phyloP scores from a whole-genome alignment of 2,329 filamentous ascomycete species.

The Colletotrichum agaves region DNA sequence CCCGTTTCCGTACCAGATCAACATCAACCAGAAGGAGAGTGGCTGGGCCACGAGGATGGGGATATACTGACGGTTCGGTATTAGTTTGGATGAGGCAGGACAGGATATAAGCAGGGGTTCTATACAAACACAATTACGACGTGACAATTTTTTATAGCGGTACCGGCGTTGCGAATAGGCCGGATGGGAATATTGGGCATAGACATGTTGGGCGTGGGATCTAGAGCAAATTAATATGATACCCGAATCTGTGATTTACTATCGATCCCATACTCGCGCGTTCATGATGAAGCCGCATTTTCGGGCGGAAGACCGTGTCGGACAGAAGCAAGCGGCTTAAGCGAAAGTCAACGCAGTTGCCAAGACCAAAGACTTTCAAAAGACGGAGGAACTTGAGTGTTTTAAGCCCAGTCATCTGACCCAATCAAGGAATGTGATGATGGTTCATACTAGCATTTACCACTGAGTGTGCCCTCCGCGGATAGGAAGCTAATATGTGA shows the following conservation, averaged over 20 bases:
- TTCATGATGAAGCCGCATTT: neutral
- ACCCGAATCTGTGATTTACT: constrained; percentile 25
- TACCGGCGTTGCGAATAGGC: constrained; percentile 9
- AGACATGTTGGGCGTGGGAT: constrained; percentile 12
- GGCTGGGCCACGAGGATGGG: constrained; percentile 84
- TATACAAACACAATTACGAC: too few species aligned
- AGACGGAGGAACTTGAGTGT: neutral
- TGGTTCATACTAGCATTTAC: constrained; percentile 30
- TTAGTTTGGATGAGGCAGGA: too few species aligned
- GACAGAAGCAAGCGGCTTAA: too few species aligned
- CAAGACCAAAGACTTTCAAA: too few species aligned
- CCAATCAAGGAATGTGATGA: neutral
- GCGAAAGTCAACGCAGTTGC: neutral
- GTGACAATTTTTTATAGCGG: neutral
- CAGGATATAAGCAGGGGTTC: too few species aligned
- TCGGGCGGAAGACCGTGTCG: neutral
- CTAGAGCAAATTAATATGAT: constrained; percentile 27
- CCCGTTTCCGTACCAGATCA: constrained; percentile 94
- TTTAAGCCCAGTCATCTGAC: constrained; percentile 2
- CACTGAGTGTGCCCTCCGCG: constrained; percentile 15
- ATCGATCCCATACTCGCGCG: neutral
- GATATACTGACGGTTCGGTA: constrained; percentile 63
- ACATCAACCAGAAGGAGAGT: constrained; percentile 84
- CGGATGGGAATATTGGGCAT: neutral
- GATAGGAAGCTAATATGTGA: constrained; percentile 13